phyloP scores from a whole-genome alignment of 202 grass and related monocot species.

The Tripidium arundinaceum region DNA sequence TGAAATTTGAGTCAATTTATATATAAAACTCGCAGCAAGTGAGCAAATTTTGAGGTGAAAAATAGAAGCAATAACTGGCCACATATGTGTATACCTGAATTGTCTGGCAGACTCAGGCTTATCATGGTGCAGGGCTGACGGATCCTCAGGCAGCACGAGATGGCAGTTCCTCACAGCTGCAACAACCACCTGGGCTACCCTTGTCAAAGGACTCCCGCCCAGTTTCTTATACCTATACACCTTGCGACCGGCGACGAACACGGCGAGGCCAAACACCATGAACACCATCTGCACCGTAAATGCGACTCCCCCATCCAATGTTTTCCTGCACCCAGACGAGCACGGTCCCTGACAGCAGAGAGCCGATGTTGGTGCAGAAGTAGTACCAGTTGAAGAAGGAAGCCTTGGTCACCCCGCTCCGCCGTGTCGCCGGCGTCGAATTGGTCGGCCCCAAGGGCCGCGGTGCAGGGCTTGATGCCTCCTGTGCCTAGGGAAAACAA shows the following conservation, averaged over 20 bases:
- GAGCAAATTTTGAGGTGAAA: no score
- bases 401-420: slow-evolving; percentile 35
- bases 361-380: slow-evolving; percentile 38
- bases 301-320: slow-evolving; percentile 39
- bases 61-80: no score
- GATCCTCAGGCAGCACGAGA: slow-evolving; percentile 4
- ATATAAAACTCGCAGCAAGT: no score
- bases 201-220: slow-evolving; percentile 19
- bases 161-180: slow-evolving; percentile 22
- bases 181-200: slow-evolving; percentile 30
- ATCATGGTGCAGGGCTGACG: not conserved
- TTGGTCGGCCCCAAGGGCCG: slow-evolving; percentile 43
- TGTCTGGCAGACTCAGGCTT: no score
- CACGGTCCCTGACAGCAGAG: slow-evolving; percentile 36
- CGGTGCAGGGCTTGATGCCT: slow-evolving; percentile 51
- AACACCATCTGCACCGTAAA: not conserved
- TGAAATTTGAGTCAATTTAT: no score
- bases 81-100: no score
- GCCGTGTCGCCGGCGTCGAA: slow-evolving; percentile 42
- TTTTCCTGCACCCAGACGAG: slow-evolving; percentile 51
- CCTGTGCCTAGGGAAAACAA: slow-evolving; percentile 45
- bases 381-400: slow-evolving; percentile 56
- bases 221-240: not conserved
- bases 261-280: not conserved
- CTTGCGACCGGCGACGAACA: not conserved